Evolutionary conservation across 2,329 filamentous ascomycete genomes (phyloP).

Genomic region (Colletotrichum truncatum): DNA sequence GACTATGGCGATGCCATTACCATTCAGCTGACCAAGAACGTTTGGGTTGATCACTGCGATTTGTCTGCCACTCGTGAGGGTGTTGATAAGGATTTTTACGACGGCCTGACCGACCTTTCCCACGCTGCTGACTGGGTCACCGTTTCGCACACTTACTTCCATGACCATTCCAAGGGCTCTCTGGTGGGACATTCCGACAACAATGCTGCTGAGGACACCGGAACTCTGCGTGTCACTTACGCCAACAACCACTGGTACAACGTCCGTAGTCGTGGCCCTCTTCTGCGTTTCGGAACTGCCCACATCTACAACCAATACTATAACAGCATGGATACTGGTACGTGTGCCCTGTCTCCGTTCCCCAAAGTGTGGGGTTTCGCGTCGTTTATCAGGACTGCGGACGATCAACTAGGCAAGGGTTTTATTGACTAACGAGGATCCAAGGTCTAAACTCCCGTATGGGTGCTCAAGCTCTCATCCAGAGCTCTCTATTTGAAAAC

Average conservation of each 20-base stretch:
- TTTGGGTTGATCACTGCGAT: constrained; percentile 73
- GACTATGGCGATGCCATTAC: constrained; percentile 64
- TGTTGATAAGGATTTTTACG: constrained; percentile 72
- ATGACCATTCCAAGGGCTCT: constrained; percentile 65
- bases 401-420: too few relatives aligned
- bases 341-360: neutral
- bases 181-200: constrained; percentile 65
- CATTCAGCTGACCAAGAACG: constrained; percentile 60
- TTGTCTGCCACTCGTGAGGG: constrained; percentile 58
- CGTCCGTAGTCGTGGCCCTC: constrained; percentile 68
- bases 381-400: too few relatives aligned
- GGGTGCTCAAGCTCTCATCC: constrained; percentile 60
- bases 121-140: constrained; percentile 69
- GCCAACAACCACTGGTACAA: constrained; percentile 70
- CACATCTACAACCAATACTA: constrained; percentile 59
- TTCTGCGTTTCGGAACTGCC: constrained; percentile 68
- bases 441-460: constrained; percentile 60
- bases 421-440: neutral
- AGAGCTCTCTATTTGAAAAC: constrained; percentile 58
- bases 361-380: neutral
- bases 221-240: constrained; percentile 68
- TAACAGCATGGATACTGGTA: constrained; percentile 38
- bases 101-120: constrained; percentile 68
- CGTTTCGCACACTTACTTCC: constrained; percentile 41
- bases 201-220: constrained; percentile 63